These are phyloP conservation scores for Apiospora arundinis DNA, from an alignment of 2,329 filamentous ascomycete species.

Conservation along the genomic window DNA sequence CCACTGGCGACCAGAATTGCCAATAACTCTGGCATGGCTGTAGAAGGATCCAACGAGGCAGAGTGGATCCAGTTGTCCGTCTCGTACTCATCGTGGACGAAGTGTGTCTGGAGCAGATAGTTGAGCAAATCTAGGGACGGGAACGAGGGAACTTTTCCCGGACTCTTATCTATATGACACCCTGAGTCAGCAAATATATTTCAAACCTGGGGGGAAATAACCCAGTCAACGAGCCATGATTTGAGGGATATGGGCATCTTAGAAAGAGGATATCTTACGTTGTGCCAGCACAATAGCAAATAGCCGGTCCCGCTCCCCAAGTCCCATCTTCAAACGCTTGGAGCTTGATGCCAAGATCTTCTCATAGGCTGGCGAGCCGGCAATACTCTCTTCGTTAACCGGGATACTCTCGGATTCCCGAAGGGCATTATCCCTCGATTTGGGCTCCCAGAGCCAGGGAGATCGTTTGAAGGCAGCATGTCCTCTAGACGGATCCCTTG, in stretches of 20 bases:
- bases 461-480: conserved; percentile 43
- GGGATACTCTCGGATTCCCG: conserved; percentile 33
- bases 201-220: too few species aligned
- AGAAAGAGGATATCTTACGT: conserved; percentile 28
- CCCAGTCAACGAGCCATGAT: too few species aligned
- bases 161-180: neutral
- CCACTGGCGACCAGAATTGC: conserved; percentile 34
- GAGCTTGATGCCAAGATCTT: conserved; percentile 26
- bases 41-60: conserved; percentile 35
- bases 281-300: conserved; percentile 36
- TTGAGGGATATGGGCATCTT: neutral
- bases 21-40: conserved; percentile 34
- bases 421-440: conserved; percentile 36
- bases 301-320: conserved; percentile 33
- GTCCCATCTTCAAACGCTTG: conserved; percentile 31
- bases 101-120: conserved; percentile 36
- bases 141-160: conserved; percentile 33
- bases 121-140: conserved; percentile 38
- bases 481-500: conserved; percentile 36
- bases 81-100: conserved; percentile 37
- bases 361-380: conserved; percentile 29
- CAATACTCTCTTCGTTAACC: conserved; percentile 33
- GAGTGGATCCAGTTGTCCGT: conserved; percentile 37
- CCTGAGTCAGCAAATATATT: neutral
- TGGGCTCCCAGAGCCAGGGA: conserved; percentile 43